phyloP scores from a whole-genome alignment of 805 yeast genomes.

The Ogataea methylovora region DNA sequence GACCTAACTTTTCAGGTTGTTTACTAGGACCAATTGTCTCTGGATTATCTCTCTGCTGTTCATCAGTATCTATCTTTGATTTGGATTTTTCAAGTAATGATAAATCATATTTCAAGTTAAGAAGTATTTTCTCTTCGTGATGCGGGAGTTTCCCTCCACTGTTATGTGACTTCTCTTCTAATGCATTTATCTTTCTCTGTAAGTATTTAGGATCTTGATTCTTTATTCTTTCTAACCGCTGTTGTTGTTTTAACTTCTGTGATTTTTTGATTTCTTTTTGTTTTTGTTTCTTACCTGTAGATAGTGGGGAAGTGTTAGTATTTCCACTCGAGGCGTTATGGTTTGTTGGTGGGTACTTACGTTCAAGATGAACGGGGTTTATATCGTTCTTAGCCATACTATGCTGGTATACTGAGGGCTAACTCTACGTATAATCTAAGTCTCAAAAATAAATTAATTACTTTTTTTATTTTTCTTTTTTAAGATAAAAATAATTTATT shows the following conservation, averaged over 20 bases:
- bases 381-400: conserved; percentile 11
- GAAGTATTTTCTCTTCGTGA: conserved; percentile 26
- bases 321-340: not conserved
- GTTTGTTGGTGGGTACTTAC: conserved; percentile 6
- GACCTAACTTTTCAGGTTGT: conserved; percentile 30
- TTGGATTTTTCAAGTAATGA: too few relatives aligned
- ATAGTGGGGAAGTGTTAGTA: too few relatives aligned
- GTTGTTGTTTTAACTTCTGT: conserved; percentile 14
- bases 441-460: too few relatives aligned
- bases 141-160: conserved; percentile 25
- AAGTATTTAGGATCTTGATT: conserved; percentile 16
- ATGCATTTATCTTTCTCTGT: conserved; percentile 11
- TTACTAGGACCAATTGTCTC: conserved; percentile 11
- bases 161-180: conserved; percentile 21
- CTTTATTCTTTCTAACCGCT: conserved; percentile 17
- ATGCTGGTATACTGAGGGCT: too few relatives aligned
- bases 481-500: too few relatives aligned
- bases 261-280: conserved; percentile 19
- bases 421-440: too few relatives aligned
- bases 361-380: conserved; percentile 15
- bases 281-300: conserved; percentile 6
- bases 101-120: conserved; percentile 32
- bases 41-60: too few relatives aligned
- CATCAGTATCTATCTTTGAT: too few relatives aligned
- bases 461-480: too few relatives aligned